These are phyloP conservation scores for Gaeumannomyces tritici DNA, from an alignment of 2,329 filamentous ascomycete species.

Conservation along the genomic window DNA sequence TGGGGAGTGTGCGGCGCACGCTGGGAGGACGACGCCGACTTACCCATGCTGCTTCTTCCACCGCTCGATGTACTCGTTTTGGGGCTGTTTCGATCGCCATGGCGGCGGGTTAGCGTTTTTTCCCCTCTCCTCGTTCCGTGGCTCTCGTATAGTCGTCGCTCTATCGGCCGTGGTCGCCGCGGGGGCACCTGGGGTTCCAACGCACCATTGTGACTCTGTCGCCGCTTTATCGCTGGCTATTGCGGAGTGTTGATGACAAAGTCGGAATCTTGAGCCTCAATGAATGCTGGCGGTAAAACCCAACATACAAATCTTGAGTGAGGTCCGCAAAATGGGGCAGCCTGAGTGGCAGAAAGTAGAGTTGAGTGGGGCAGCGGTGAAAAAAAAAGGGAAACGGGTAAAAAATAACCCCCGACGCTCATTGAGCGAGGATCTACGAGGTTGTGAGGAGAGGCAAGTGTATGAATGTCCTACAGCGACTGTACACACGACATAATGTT, in stretches of 20 bases:
- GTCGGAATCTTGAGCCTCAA: not conserved
- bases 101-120: not conserved
- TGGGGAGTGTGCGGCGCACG: slow-evolving; percentile 1
- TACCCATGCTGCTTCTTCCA: slow-evolving; percentile 53
- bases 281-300: not conserved
- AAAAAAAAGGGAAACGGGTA: not conserved
- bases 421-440: too few species aligned
- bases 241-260: not conserved
- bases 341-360: not conserved
- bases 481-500: too few species aligned
- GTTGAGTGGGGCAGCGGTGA: not conserved
- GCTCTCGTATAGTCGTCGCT: not conserved
- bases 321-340: not conserved
- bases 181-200: not conserved
- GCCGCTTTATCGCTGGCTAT: not conserved
- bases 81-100: slow-evolving; percentile 45
- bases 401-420: too few species aligned
- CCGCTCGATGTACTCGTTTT: slow-evolving; percentile 79
- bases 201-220: not conserved
- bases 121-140: not conserved
- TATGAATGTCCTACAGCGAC: too few species aligned
- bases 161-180: too few species aligned
- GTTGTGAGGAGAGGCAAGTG: too few species aligned
- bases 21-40: slow-evolving; percentile 2
- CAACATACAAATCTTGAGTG: not conserved